Evolutionary conservation across 768 basidiomycete genomes (phyloP).

Genomic region (Trametes gibbosa): DNA sequence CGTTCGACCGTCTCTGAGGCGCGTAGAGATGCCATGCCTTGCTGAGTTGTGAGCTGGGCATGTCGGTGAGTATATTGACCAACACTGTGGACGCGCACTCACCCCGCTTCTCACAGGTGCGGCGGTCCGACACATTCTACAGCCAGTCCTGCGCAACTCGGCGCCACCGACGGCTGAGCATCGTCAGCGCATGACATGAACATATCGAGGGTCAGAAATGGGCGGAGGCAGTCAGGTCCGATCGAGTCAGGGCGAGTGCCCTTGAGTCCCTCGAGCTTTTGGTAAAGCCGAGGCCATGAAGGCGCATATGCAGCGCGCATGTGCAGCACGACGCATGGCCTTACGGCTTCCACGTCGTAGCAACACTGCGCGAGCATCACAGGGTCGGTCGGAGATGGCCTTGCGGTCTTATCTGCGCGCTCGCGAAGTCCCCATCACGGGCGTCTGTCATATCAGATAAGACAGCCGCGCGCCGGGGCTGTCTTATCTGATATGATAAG

Average conservation of each 20-base stretch:
- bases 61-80: too few relatives aligned
- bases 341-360: background rate
- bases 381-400: background rate
- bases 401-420: background rate
- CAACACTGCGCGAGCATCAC: background rate
- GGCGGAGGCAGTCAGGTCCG: background rate
- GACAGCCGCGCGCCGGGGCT: background rate
- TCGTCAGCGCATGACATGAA: too few relatives aligned
- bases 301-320: background rate
- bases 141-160: too few relatives aligned
- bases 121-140: too few relatives aligned
- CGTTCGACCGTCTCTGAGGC: background rate
- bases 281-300: background rate
- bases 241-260: background rate
- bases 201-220: background rate
- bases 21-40: background rate
- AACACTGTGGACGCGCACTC: too few relatives aligned
- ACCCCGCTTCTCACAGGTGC: too few relatives aligned
- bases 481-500: conserved; percentile 11
- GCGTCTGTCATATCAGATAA: background rate
- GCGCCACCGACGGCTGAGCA: too few relatives aligned
- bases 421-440: background rate
- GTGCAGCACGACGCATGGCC: background rate
- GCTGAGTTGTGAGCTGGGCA: background rate
- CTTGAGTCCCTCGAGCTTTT: background rate